Conservation (phyloP, 495 filamentous ascomycete genomes). For the Penicillium nucicola region DNA sequence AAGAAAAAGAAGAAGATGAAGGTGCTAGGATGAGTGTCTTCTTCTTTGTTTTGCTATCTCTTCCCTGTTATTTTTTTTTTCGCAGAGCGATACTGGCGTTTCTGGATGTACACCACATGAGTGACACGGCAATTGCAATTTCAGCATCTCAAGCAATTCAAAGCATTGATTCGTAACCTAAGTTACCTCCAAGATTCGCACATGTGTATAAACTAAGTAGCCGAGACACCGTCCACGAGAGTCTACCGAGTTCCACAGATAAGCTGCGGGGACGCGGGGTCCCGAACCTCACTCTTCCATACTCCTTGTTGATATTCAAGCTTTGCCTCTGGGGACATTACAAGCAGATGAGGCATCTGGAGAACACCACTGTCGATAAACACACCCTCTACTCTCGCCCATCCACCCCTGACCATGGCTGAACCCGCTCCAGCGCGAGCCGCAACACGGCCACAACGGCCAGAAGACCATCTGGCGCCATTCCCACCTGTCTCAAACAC, state of each 20-base stretch:
- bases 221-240: slow-evolving; percentile 3
- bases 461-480: slow-evolving; percentile 4
- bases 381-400: slow-evolving; percentile 10
- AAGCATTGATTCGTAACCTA: not conserved
- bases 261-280: slow-evolving; percentile 13
- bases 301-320: not conserved
- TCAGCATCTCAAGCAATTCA: not conserved
- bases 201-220: not conserved
- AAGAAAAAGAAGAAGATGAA: slow-evolving; percentile 95
- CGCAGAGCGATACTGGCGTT: not conserved
- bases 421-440: not conserved
- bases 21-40: slow-evolving; percentile 53
- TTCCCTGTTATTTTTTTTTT: not conserved
- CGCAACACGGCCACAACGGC: not conserved
- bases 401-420: slow-evolving; percentile 10
- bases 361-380: slow-evolving; percentile 21
- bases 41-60: not conserved
- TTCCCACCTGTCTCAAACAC: not conserved
- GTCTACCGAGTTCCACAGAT: slow-evolving; percentile 17
- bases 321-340: too few species aligned
- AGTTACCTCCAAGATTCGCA: not conserved
- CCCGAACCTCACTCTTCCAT: not conserved
- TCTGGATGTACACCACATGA: slow-evolving; percentile 2
- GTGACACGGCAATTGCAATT: not conserved
- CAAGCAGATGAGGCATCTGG: not conserved